Conservation (phyloP, 2,329 filamentous ascomycete genomes). For the Colletotrichum orchidophilum region DNA sequence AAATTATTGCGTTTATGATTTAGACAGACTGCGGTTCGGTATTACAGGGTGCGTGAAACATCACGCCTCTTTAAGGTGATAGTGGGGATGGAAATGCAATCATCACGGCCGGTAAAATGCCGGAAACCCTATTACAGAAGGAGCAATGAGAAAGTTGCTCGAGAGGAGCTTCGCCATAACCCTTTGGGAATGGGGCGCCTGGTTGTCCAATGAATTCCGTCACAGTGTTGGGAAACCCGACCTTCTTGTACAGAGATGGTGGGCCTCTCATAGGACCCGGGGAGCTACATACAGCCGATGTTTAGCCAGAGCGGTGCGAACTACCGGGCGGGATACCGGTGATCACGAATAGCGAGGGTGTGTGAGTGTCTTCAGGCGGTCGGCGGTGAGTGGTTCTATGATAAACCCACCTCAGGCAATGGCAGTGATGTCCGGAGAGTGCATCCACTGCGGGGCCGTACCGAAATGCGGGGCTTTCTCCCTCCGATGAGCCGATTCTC, state of each 20-base stretch:
- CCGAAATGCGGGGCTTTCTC: background rate
- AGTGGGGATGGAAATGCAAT: background rate
- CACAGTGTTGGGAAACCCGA: background rate
- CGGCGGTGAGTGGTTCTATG: background rate
- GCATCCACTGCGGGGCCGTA: conserved; percentile 1
- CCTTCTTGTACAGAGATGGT: background rate
- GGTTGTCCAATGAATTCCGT: background rate
- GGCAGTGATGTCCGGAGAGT: background rate
- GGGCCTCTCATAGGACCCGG: background rate
- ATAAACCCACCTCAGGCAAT: background rate
- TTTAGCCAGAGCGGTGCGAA: background rate
- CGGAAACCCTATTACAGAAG: background rate
- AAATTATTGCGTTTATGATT: background rate
- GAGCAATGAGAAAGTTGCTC: background rate
- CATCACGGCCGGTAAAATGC: background rate
- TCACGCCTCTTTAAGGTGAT: background rate
- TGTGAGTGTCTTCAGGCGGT: background rate
- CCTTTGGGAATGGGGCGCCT: background rate
- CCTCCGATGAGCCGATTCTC: background rate
- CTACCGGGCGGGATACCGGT: background rate
- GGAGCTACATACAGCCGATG: background rate
- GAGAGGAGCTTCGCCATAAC: background rate
- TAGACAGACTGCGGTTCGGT: background rate
- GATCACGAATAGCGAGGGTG: background rate
- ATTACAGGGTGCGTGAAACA: background rate